Evolutionary conservation across 352 stramenopile species (phyloP), one percentile per base, ranked within the genome.

Genomic region (Globisporangium canariense): DNA sequence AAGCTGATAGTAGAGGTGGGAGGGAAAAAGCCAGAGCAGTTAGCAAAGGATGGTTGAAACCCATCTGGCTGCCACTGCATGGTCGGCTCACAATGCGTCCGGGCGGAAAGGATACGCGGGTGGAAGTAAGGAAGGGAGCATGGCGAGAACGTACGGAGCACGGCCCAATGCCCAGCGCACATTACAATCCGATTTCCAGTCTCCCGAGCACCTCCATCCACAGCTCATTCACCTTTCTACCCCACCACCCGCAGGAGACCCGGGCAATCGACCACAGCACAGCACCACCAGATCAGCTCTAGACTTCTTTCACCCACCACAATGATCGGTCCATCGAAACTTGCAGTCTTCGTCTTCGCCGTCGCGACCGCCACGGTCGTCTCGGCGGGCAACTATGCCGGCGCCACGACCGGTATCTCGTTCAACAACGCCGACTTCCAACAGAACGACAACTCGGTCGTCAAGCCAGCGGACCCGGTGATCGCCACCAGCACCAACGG

Each of bases 131-230:
- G 22, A 52, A 56, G 49, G 7, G 36, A 55, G 49, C 10, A 53
- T 18, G 22, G 8, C 22, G 22, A 59, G 22, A 62, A 25, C 14
- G 41, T 4, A 40, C 34, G 10, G 25, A 41, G 13, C 6, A 28
- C n/a, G 4, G 49, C 20, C 5, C 51, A n/a, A 2, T 18, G 30
- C 32, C 28, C 18, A 8, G 9, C 22, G 18, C 28, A 4, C 34
- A 59, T 63, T 67, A 77, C 64, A 72, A 71, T 74, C 50, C 60
- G 49, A 72, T 74, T 77, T 74, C 54, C 70, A 54, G 62, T 55
- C 70, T 65, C 50, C 40, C 28, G 66, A 68, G 61, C 67, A 74
- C 32, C 38, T 4, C 25, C 53, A 38, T 38, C 20, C 22, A 10
- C 40, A 56, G 45, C 58, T 56, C 58, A 58, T 45, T 55, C n/a